Evolutionary conservation across 257 asterid species (phyloP).

Genomic region (Nicotiana paniculata): DNA sequence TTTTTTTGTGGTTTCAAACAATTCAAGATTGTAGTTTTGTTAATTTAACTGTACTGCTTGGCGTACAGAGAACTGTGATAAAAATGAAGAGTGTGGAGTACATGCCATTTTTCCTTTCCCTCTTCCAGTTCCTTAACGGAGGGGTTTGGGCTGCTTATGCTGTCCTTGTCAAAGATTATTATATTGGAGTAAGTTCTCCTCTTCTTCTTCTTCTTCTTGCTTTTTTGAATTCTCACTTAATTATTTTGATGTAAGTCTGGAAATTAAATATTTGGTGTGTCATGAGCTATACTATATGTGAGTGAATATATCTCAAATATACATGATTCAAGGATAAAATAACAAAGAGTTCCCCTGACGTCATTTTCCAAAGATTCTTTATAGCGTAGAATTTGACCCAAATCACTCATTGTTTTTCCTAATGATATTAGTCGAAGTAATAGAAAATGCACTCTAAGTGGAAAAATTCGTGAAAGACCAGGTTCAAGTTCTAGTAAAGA

Average conservation of each 20-base stretch:
- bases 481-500: neutral
- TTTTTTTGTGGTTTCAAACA: no score
- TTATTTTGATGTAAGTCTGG: neutral
- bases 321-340: neutral
- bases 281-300: neutral
- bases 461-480: neutral
- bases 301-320: neutral
- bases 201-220: no score
- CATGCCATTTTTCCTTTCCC: conserved; percentile 65
- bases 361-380: neutral
- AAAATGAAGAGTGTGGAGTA: conserved; percentile 60
- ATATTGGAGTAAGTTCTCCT: conserved; percentile 40
- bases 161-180: conserved; percentile 39
- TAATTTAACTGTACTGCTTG: neutral
- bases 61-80: conserved; percentile 49
- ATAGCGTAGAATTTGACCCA: neutral
- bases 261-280: neutral
- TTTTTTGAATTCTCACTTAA: neutral
- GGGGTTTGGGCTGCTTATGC: conserved; percentile 58
- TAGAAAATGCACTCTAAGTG: neutral
- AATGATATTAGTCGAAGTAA: neutral
- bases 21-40: neutral
- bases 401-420: neutral
- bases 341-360: neutral
- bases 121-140: conserved; percentile 60